phyloP scores from a whole-genome alignment of 2,329 filamentous ascomycete genomes.

The Fusarium pseudoanthophilum region DNA sequence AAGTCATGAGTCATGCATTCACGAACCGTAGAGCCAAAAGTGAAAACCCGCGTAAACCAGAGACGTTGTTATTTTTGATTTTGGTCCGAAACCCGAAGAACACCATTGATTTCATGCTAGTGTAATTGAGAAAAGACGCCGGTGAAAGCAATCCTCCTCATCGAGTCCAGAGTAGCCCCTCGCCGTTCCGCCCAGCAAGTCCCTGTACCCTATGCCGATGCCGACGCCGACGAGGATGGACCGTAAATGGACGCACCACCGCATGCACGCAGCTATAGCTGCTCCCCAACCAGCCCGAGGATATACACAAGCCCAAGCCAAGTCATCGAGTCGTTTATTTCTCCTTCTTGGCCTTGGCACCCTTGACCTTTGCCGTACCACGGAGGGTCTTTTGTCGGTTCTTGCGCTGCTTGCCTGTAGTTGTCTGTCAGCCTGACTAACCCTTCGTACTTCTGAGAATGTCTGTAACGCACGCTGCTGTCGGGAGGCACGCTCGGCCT shows the following conservation, averaged over 20 bases:
- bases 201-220: conserved; percentile 42
- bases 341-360: conserved; percentile 93
- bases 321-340: conserved; percentile 69
- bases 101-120: conserved; percentile 58
- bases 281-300: conserved; percentile 45
- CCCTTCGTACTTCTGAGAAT: neutral
- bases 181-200: conserved; percentile 42
- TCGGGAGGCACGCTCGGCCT: conserved; percentile 97
- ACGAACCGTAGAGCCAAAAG: neutral
- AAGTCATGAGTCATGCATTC: conserved; percentile 21
- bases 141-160: conserved; percentile 45
- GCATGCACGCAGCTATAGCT: conserved; percentile 45
- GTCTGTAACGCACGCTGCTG: conserved; percentile 88
- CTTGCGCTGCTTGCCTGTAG: conserved; percentile 99
- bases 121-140: conserved; percentile 49
- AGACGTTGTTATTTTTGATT: conserved; percentile 44
- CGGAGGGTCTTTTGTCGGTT: conserved; percentile 99
- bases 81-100: conserved; percentile 54
- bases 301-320: conserved; percentile 47
- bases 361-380: conserved; percentile 98
- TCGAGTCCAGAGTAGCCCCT: conserved; percentile 45
- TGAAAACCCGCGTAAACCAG: conserved; percentile 19
- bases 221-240: conserved; percentile 40
- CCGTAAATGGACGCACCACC: conserved; percentile 41
- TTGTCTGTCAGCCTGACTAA: conserved; percentile 16